A percentile compares a stretch with the other conserved stretches of the same genome.
phyloP scores from a whole-genome alignment of 306 rosid genomes.

The Trichosanthes cucumerina region DNA sequence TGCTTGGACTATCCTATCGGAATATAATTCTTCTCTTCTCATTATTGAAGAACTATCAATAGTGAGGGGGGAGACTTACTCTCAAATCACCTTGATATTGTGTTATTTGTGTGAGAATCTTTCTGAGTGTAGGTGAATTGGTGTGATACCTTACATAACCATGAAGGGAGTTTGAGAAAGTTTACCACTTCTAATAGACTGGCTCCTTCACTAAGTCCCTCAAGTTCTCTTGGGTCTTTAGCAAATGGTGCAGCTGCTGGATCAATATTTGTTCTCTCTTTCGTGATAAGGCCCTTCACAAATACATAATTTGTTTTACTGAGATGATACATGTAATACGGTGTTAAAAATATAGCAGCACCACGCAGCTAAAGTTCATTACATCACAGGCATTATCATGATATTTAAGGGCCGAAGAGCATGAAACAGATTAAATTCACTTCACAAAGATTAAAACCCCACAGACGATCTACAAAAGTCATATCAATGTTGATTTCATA shows the following conservation, averaged over 20 bases:
- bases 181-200: conserved; percentile 88
- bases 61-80: too few relatives aligned
- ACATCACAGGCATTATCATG: neutral
- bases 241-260: conserved; percentile 92
- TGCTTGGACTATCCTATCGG: too few relatives aligned
- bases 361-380: neutral
- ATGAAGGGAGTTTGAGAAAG: conserved; percentile 14
- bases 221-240: conserved; percentile 51
- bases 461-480: neutral
- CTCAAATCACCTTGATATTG: too few relatives aligned
- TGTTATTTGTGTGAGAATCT: too few relatives aligned
- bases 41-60: too few relatives aligned
- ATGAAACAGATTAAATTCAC: neutral
- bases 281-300: conserved; percentile 88
- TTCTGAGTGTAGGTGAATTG: too few relatives aligned
- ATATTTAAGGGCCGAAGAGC: neutral
- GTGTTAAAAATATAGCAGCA: neutral
- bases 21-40: too few relatives aligned
- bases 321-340: neutral
- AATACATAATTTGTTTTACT: neutral
- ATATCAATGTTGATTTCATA: neutral
- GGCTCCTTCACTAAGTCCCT: conserved; percentile 87
- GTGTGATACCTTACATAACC: too few relatives aligned
- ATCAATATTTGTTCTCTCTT: conserved; percentile 65
- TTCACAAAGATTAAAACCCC: neutral